Percentiles rank a stretch among this genome's conserved stretches.
These are phyloP conservation scores for Phlebopus sp. DNA, from an alignment of 1,284 basidiomycete species.

Conservation along the genomic window DNA sequence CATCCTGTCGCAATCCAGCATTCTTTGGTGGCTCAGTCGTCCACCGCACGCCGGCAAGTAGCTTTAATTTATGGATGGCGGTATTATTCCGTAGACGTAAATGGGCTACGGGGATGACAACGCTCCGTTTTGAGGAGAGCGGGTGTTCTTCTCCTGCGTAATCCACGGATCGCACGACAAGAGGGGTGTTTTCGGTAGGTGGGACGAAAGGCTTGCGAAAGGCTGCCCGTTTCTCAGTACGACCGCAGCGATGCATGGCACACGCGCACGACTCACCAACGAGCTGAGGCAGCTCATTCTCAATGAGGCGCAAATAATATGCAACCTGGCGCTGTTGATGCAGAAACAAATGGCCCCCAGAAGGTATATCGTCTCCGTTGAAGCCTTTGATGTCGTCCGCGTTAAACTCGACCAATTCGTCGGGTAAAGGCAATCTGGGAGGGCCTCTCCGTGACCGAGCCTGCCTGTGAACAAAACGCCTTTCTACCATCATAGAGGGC, in stretches of 20 bases:
- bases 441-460: constrained; percentile 22
- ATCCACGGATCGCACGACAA: constrained; percentile 72
- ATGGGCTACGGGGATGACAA: constrained; percentile 70
- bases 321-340: constrained; percentile 68
- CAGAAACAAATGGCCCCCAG: constrained; percentile 65
- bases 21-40: constrained; percentile 67
- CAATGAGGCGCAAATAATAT: constrained; percentile 77
- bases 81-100: constrained; percentile 60
- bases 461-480: constrained; percentile 23
- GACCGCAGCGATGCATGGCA: constrained; percentile 2
- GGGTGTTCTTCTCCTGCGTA: constrained; percentile 78
- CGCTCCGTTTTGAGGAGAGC: constrained; percentile 62
- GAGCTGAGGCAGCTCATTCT: constrained; percentile 79
- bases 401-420: constrained; percentile 31
- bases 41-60: constrained; percentile 84
- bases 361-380: constrained; percentile 60
- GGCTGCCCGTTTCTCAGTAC: constrained; percentile 41
- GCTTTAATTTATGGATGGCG: constrained; percentile 75
- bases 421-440: constrained; percentile 27
- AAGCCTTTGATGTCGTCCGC: constrained; percentile 33
- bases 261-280: constrained; percentile 55
- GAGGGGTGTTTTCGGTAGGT: constrained; percentile 53
- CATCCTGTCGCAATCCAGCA: constrained; percentile 47
- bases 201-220: constrained; percentile 75
- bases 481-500: constrained; percentile 9